Evolutionary conservation across 2,329 filamentous ascomycete species (phyloP), one percentile per base, ranked within the genome.

Genomic region (Cercospora sp.): DNA sequence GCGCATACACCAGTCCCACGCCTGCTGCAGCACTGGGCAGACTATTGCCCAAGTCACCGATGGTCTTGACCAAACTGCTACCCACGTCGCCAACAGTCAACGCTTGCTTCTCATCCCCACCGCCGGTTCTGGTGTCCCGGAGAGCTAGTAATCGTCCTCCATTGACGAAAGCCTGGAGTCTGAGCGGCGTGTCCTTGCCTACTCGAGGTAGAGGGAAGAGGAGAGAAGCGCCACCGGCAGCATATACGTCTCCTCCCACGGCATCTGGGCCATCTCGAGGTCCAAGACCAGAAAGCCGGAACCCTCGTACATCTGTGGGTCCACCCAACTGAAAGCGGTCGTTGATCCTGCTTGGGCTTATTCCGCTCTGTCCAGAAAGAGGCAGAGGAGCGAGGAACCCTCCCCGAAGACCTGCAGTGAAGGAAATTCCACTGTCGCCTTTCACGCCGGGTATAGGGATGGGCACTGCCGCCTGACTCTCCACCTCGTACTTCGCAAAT

Each of bases 281-380:
- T 8, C 95, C 95, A 5, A 99, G 85, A 1, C 95, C 95, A 21
- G 90, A 91, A 24, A 97, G 87, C 68, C 93, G 90, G 85, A 99
- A 99, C 1, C 95, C 95, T 65, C 95, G 91, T 13, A 99, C 92
- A 77, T 97, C 94, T 3, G 93, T 97, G 3, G 95, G 94, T 0
- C 95, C 95, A 53, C 95, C 95, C 34, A 99, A 91, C 76, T 93
- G 89, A 83, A 99, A 99, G 55, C 95, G 92, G 79, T 99, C 95
- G 78, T 96, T 97, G 76, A 98, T 87, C 32, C 92, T 89, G 72
- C 92, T 96, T 4, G 90, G 87, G 26, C 86, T 84, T 0, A 90
- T 86, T 21, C 82, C 82, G 60, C 83, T 82, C 18, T 80, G 75
- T 63, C 82, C 82, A 6, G 88, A 88, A 7, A 91, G 82, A 1